A percentile compares a stretch with the other conserved stretches of the same genome.
Conservation (phyloP, 2,329 filamentous ascomycete species). For the Beauveria sp. region DNA sequence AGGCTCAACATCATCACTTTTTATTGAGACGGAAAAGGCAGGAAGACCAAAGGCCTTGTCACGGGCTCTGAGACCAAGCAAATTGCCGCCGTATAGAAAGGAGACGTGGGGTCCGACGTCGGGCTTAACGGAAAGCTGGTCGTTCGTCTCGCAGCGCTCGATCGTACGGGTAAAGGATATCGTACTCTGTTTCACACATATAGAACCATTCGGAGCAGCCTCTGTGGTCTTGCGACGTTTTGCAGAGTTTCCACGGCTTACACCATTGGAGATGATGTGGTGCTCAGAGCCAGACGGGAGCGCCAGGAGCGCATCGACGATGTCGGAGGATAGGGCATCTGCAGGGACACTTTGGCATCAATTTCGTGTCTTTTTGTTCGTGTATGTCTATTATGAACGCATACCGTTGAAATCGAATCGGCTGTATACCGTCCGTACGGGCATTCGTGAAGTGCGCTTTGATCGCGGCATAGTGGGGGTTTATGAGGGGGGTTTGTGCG, state of each 20-base stretch:
- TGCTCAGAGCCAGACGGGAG: conserved; percentile 15
- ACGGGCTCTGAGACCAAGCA: not conserved
- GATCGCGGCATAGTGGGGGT: not conserved
- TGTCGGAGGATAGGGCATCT: conserved; percentile 19
- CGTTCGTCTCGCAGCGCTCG: conserved; percentile 8
- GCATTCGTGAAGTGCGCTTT: not conserved
- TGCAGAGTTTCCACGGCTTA: conserved; percentile 12
- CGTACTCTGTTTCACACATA: conserved; percentile 20
- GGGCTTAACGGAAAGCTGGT: conserved; percentile 10
- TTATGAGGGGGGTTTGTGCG: not conserved
- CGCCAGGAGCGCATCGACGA: conserved; percentile 18
- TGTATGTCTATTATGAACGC: not conserved
- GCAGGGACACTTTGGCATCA: not conserved
- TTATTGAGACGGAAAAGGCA: not conserved
- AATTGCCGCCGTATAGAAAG: not conserved
- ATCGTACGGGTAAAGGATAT: conserved; percentile 22
- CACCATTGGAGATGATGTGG: conserved; percentile 9
- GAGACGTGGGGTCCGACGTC: conserved; percentile 15
- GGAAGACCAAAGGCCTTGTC: not conserved
- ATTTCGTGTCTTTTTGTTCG: not conserved
- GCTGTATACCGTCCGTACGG: not conserved
- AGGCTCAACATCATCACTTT: not conserved
- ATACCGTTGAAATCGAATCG: conserved; percentile 6
- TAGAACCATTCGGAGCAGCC: conserved; percentile 12
- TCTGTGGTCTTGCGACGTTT: conserved; percentile 25